Base-by-base conservation (phyloP, 176 grass and related monocot genomes). In the Oryza australiensis region DNA sequence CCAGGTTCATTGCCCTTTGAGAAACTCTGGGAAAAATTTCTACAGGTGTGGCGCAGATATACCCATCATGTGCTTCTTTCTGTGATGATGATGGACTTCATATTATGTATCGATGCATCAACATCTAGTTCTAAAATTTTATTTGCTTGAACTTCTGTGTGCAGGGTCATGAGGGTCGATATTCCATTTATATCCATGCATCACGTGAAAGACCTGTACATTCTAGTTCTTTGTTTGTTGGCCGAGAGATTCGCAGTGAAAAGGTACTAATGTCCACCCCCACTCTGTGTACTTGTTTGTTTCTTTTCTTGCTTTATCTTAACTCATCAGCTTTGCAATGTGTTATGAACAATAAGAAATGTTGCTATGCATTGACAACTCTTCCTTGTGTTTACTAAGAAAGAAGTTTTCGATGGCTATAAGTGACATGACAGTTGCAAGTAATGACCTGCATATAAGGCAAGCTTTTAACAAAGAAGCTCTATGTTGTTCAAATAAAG, bases 1-100 rank as follows among this genome's bases (percentile, higher is more conserved):
- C 96, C 96, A 68, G 93, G 93, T 85, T 80, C 93, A 82, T 84
- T 99, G 66, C 96, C 96, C 24, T 99, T 99, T 62, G 96, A 99
- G 76, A 94, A 75, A 81, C 72, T 99, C 14, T 99, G 96, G 96
- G 93, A 94, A 83, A 94, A 83, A 68, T 99, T 99, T 67, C 90
- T 99, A 72, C 86, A 72, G 89, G 96, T 98, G 62, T 43, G 45
- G 53, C 63, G 62, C 76, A 85, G 55, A 84, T 66, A 38, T 68
- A 62, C 51, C 48, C 41, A 64, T 75, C 20, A 34, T 57, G 2
- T 82, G 41, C n/a, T 76, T 67, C 68, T 69, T n/a, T 30, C 34
- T 46, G 29, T 64, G 22, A 75, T 11, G 18, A 22, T 16, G 23
- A 51, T 70, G 9, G 53, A 51, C 22, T 37, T 77, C 80, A 42